Percentiles rank a stretch among this genome's conserved stretches.
phyloP scores from a whole-genome alignment of 495 filamentous ascomycete species.

The Aspergillus funiculosus region DNA sequence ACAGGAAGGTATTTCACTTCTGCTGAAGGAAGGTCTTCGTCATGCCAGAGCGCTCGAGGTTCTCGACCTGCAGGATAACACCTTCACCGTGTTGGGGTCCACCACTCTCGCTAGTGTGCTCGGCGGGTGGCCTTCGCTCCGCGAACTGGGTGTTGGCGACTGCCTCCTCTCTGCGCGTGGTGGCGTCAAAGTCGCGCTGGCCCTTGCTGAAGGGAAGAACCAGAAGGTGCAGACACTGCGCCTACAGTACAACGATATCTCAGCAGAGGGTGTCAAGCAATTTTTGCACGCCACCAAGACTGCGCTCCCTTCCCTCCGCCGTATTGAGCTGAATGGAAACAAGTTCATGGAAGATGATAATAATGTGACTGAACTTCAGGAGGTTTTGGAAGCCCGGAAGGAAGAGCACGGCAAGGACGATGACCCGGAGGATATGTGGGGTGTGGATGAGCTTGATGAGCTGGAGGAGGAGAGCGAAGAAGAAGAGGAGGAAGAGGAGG shows the following conservation, averaged over 20 bases:
- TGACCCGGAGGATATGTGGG: slow-evolving; percentile 62
- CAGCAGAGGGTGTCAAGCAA: slow-evolving; percentile 60
- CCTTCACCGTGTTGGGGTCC: slow-evolving; percentile 79
- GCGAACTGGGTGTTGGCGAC: slow-evolving; percentile 85
- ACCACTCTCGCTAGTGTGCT: slow-evolving; percentile 70
- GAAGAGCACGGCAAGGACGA: slow-evolving; percentile 49
- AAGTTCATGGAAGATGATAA: slow-evolving; percentile 84
- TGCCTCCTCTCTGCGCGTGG: slow-evolving; percentile 79
- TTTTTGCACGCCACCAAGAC: slow-evolving; percentile 59
- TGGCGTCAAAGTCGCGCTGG: slow-evolving; percentile 62
- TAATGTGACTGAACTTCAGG: slow-evolving; percentile 47
- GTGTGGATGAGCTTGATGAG: slow-evolving; percentile 77
- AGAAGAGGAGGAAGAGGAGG: slow-evolving; percentile 59
- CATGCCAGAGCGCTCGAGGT: slow-evolving; percentile 59
- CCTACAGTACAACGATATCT: slow-evolving; percentile 93
- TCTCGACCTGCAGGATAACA: slow-evolving; percentile 94
- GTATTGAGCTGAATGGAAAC: slow-evolving; percentile 93
- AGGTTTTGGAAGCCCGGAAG: slow-evolving; percentile 50
- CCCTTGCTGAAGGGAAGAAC: slow-evolving; percentile 70
- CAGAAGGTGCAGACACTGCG: slow-evolving; percentile 69
- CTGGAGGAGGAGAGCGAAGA: slow-evolving; percentile 69
- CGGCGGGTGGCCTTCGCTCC: slow-evolving; percentile 64
- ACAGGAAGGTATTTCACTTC: slow-evolving; percentile 76
- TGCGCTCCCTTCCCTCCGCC: slow-evolving; percentile 62
- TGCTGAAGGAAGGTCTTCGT: slow-evolving; percentile 71